phyloP scores from a whole-genome alignment of 208 protist genomes.

The Balamuthia mandrillaris region DNA sequence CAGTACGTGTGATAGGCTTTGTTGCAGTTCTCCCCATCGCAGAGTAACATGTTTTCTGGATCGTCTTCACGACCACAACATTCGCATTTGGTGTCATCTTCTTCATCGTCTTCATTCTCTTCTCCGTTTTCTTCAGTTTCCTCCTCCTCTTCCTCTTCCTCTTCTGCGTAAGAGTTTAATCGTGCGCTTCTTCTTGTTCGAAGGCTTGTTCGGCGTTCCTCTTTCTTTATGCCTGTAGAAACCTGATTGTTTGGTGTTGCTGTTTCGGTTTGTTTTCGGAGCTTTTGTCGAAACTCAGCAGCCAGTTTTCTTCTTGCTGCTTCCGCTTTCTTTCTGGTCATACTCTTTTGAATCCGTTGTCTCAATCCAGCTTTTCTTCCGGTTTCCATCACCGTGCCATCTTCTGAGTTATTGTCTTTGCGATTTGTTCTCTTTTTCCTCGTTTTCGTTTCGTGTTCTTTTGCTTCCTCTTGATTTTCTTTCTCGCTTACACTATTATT shows the following conservation, averaged over 20 bases:
- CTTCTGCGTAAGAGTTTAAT: too few relatives aligned
- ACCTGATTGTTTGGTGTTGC: too few relatives aligned
- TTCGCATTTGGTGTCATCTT: constrained; percentile 43
- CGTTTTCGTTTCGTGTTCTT: too few relatives aligned
- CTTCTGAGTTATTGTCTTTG: background rate
- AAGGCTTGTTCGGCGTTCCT: too few relatives aligned
- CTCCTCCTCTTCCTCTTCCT: too few relatives aligned
- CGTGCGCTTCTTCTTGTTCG: too few relatives aligned
- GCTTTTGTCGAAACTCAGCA: background rate
- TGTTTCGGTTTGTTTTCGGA: constrained; percentile 11
- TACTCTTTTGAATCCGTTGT: background rate
- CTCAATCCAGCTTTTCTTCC: background rate
- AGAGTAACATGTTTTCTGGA: constrained; percentile 49
- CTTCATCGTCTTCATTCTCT: background rate
- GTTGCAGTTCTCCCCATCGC: constrained; percentile 48
- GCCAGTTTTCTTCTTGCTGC: background rate
- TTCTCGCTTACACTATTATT: too few relatives aligned
- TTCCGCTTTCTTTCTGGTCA: background rate
- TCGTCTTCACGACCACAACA: constrained; percentile 45
- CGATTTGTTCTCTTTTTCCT: background rate
- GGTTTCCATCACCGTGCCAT: background rate
- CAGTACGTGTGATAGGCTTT: constrained; percentile 59
- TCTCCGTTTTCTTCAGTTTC: constrained; percentile 6
- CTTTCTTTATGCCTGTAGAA: too few relatives aligned
- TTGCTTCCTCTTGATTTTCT: background rate